These are phyloP conservation scores for Lentinus brumalis DNA, from an alignment of 768 basidiomycete species.

Conservation along the genomic window DNA sequence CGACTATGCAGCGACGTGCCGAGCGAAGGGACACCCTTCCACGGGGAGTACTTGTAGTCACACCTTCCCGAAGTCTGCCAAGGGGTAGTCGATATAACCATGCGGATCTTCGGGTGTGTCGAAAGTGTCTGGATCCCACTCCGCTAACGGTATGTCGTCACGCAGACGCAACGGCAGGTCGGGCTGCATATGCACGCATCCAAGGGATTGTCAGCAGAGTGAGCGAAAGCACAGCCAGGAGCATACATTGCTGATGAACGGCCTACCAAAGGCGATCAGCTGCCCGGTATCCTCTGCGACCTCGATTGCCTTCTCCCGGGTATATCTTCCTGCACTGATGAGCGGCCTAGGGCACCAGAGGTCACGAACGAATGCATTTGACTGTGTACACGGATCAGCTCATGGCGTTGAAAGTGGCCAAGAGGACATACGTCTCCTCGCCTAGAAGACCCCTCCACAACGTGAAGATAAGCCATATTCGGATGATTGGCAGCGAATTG, in stretches of 20 bases:
- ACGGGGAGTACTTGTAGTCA: no score
- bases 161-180: no score
- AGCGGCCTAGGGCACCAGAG: slow-evolving; percentile 21
- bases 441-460: slow-evolving; percentile 30
- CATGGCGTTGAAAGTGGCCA: neutral
- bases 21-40: no score
- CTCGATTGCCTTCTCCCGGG: slow-evolving; percentile 20
- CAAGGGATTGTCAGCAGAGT: no score
- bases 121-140: no score
- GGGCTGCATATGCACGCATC: no score
- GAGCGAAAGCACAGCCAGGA: neutral
- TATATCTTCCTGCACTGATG: slow-evolving; percentile 23
- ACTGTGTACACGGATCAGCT: neutral
- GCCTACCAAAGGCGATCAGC: slow-evolving; percentile 26
- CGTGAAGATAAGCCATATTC: slow-evolving; percentile 40
- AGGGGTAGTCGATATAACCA: no score
- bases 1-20: no score
- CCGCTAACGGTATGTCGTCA: no score
- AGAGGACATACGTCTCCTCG: neutral
- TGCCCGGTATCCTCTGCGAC: slow-evolving; percentile 20
- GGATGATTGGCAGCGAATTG: slow-evolving; percentile 42
- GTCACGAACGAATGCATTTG: slow-evolving; percentile 17
- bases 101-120: no score
- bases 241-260: slow-evolving; percentile 29
- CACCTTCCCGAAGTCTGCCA: no score